Percentiles rank a stretch among this genome's conserved stretches.
Evolutionary conservation across 306 rosid species (phyloP).

Genomic region (Glycine soja): DNA sequence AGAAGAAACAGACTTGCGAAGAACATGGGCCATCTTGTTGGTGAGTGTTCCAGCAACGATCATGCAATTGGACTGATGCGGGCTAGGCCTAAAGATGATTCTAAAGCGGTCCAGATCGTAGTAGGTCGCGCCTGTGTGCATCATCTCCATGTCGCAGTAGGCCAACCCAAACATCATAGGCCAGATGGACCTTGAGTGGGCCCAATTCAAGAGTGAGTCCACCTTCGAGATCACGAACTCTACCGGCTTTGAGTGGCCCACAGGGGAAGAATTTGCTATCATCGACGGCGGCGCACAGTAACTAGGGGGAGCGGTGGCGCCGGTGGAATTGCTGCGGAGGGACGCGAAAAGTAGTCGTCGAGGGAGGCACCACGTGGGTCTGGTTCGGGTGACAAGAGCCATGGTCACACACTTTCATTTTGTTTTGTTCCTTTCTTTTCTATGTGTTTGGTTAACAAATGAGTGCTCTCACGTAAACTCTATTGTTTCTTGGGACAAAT

Average conservation of each 20-base stretch:
- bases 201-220: slow-evolving; percentile 93
- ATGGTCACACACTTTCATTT: not conserved
- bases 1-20: slow-evolving; percentile 70
- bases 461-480: not conserved
- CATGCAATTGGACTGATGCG: slow-evolving; percentile 95
- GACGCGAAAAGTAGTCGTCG: not conserved
- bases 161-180: slow-evolving; percentile 98
- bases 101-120: slow-evolving; percentile 96
- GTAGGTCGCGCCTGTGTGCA: slow-evolving; percentile 94
- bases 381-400: slow-evolving; percentile 1
- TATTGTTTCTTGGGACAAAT: not conserved
- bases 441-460: not conserved
- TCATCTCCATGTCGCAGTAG: slow-evolving; percentile 98
- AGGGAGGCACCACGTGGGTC: slow-evolving; percentile 8
- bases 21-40: slow-evolving; percentile 99
- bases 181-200: slow-evolving; percentile 91
- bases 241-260: slow-evolving; percentile 76
- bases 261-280: slow-evolving; percentile 44
- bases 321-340: not conserved
- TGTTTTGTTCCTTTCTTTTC: not conserved
- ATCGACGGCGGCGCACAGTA: slow-evolving; percentile 54
- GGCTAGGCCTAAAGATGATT: slow-evolving; percentile 94
- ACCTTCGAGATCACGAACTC: slow-evolving; percentile 91
- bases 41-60: slow-evolving; percentile 99
- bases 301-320: slow-evolving; percentile 41